These are phyloP conservation scores for Botryotinia narcissicola DNA, from an alignment of 2,329 filamentous ascomycete species.

Conservation along the genomic window DNA sequence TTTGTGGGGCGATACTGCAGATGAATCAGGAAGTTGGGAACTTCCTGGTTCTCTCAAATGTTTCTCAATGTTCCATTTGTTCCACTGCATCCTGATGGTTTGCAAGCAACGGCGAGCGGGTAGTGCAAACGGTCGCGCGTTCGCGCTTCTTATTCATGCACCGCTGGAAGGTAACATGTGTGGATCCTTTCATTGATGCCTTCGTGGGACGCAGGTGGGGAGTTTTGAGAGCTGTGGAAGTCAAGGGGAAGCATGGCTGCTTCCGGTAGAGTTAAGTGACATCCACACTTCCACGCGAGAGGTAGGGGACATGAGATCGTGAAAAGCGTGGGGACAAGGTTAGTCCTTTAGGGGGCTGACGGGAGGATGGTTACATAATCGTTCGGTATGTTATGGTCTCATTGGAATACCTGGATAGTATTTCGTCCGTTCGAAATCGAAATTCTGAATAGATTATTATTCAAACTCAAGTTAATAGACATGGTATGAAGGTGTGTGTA, in stretches of 20 bases:
- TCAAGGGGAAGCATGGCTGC: conserved; percentile 17
- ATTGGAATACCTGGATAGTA: not conserved
- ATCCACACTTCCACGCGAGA: conserved; percentile 20
- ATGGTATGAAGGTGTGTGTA: not conserved
- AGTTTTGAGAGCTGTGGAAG: conserved; percentile 14
- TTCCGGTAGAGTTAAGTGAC: conserved; percentile 17
- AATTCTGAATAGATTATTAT: not conserved
- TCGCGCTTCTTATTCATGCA: not conserved
- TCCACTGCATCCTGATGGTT: conserved; percentile 11
- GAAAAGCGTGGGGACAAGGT: conserved; percentile 17
- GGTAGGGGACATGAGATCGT: conserved; percentile 15
- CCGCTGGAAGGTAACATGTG: not conserved
- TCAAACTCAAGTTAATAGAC: not conserved
- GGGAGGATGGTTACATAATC: conserved; percentile 17
- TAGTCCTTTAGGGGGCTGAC: conserved; percentile 16
- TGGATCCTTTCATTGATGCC: conserved; percentile 1
- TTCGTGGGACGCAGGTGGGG: conserved; percentile 6
- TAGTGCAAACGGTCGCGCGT: conserved; percentile 10
- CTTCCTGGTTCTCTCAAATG: not conserved
- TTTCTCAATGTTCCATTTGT: conserved; percentile 11
- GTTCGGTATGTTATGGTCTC: not conserved
- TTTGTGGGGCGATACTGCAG: conserved; percentile 8
- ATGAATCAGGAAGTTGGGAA: not conserved
- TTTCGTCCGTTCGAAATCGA: not conserved
- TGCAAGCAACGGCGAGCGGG: conserved; percentile 9